Conservation (phyloP, 2,329 filamentous ascomycete species). For the Arthrobotrys conoides region DNA sequence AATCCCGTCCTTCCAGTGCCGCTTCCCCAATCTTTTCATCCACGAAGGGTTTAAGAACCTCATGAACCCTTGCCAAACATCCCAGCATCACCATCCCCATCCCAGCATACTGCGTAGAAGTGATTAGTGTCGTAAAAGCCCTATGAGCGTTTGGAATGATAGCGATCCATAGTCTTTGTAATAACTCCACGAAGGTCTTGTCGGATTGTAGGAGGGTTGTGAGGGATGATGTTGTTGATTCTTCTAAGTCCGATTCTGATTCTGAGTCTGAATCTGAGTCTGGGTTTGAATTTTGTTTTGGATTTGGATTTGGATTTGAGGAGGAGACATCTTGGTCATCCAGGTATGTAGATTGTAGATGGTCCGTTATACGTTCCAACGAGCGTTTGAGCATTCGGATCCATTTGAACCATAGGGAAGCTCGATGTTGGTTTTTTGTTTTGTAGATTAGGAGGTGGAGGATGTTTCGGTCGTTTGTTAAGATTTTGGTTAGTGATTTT, state of each 20-base stretch:
- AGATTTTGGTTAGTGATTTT: constrained; percentile 11
- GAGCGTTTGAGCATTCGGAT: constrained; percentile 80
- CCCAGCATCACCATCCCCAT: constrained; percentile 79
- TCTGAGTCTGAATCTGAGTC: constrained; percentile 66
- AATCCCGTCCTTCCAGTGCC: not conserved
- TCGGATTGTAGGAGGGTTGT: constrained; percentile 6
- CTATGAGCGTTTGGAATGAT: constrained; percentile 69
- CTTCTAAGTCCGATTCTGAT: constrained; percentile 67
- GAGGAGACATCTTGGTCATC: not conserved
- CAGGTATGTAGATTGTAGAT: constrained; percentile 65
- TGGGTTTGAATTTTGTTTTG: constrained; percentile 49
- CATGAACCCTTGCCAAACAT: constrained; percentile 74
- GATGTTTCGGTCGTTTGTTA: constrained; percentile 67
- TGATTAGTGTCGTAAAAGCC: constrained; percentile 78
- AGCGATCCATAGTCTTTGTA: constrained; percentile 44
- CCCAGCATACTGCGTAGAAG: constrained; percentile 80
- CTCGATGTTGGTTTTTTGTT: constrained; percentile 91
- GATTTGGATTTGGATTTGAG: not conserved
- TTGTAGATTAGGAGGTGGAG: constrained; percentile 83
- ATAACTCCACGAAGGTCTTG: not conserved
- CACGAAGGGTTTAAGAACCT: constrained; percentile 51
- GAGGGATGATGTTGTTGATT: not conserved
- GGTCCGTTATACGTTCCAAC: constrained; percentile 71
- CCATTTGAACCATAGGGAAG: constrained; percentile 83
- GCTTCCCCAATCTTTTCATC: constrained; percentile 29